Evolutionary conservation across 495 filamentous ascomycete species (phyloP).

Genomic region (Aspergillus diversus): DNA sequence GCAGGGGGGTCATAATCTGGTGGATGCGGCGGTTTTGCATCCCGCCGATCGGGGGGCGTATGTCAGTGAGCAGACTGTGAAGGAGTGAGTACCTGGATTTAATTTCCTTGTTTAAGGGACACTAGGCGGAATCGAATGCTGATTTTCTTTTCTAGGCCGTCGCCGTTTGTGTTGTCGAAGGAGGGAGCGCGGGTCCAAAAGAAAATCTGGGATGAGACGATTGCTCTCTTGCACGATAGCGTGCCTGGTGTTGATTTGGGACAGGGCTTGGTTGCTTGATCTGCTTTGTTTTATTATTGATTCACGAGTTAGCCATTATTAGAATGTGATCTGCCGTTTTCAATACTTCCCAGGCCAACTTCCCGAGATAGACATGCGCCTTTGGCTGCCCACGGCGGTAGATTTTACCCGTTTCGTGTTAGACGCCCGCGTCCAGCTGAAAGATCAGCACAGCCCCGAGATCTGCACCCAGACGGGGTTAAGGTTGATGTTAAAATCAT

Average conservation of each 20-base stretch:
- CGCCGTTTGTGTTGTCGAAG: constrained; percentile 11
- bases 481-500: no score
- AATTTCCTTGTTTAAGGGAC: neutral
- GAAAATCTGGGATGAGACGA: constrained; percentile 4
- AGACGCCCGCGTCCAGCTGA: no score
- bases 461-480: no score
- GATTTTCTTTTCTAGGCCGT: constrained; percentile 5
- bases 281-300: neutral
- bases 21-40: constrained; percentile 15
- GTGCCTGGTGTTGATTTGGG: neutral
- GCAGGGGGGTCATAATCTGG: constrained; percentile 12
- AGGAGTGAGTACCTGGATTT: neutral
- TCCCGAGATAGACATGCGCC: no score
- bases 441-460: no score
- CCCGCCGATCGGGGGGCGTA: constrained; percentile 6
- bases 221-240: neutral
- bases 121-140: neutral
- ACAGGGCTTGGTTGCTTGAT: neutral
- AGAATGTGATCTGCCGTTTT: neutral
- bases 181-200: neutral
- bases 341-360: no score
- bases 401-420: no score
- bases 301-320: neutral
- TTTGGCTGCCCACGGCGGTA: no score
- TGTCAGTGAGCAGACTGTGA: constrained; percentile 14